phyloP scores from a whole-genome alignment of 495 filamentous ascomycete species.

The Penicillium longicatenatum region DNA sequence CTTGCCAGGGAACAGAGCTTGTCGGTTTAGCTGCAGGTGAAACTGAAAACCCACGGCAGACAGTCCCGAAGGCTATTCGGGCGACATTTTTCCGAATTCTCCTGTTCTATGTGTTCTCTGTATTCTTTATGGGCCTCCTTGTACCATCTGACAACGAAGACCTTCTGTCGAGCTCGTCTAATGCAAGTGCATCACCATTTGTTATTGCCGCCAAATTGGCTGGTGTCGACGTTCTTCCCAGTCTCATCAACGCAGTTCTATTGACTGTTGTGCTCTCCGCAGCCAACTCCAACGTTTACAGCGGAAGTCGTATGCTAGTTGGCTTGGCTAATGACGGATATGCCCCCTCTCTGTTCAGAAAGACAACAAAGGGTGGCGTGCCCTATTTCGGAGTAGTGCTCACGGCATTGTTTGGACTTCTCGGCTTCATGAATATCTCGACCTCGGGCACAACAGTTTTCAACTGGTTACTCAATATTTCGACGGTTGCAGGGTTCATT shows the following conservation, averaged over 20 bases:
- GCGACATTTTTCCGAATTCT: slow-evolving; percentile 70
- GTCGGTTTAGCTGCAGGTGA: slow-evolving; percentile 67
- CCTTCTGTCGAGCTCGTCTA: slow-evolving; percentile 29
- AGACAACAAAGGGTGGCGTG: slow-evolving; percentile 39
- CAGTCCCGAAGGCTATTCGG: slow-evolving; percentile 63
- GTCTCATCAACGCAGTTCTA: slow-evolving; percentile 72
- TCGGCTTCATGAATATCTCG: slow-evolving; percentile 48
- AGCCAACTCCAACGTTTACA: slow-evolving; percentile 74
- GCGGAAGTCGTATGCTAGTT: slow-evolving; percentile 57
- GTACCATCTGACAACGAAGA: slow-evolving; percentile 47
- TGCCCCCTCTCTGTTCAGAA: slow-evolving; percentile 51
- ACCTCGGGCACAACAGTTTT: slow-evolving; percentile 38
- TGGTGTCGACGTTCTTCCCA: slow-evolving; percentile 60
- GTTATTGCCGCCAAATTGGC: slow-evolving; percentile 59
- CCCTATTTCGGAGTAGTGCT: slow-evolving; percentile 41
- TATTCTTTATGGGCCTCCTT: slow-evolving; percentile 67
- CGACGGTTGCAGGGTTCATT: slow-evolving; percentile 58
- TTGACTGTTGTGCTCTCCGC: slow-evolving; percentile 63
- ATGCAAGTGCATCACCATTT: slow-evolving; percentile 46
- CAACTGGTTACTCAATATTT: slow-evolving; percentile 54
- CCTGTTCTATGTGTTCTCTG: slow-evolving; percentile 63
- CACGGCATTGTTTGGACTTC: slow-evolving; percentile 44
- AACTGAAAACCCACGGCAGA: slow-evolving; percentile 60
- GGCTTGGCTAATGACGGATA: slow-evolving; percentile 55
- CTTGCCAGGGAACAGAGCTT: slow-evolving; percentile 66